Evolutionary conservation across 495 filamentous ascomycete genomes (phyloP), one percentile per base, ranked within the genome.

Genomic region (Aspergillus nanangensis): DNA sequence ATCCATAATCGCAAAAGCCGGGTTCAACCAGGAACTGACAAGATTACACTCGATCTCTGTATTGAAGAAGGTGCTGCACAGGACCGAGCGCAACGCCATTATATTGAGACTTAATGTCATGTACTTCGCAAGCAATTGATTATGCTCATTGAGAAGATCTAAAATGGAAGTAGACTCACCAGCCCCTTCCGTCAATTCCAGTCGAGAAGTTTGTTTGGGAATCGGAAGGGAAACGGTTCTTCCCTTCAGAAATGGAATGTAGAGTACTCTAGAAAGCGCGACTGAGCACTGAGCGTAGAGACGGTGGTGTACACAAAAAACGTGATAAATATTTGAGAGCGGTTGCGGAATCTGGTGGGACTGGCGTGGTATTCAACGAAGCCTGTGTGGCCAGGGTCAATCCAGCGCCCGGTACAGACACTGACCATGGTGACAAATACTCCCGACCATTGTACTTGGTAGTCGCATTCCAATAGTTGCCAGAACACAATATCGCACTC

Each of bases 1-100:
- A 35, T 57, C 33, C 17, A 56, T 14, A 24, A 59, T 20, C 8
- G 59, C 55, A 52, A 65, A 61, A 18, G 53, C 53, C 8, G 62
- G 55, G 25, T 61, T 66, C 5, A 62, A 41, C 63, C 60, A 66
- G 13, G 60, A 50, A 50, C 55, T 62, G 48, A 57, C 58, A 27
- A 66, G 51, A 21, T 63, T 63, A 42, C 60, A 66, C 18, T 56
- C 51, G 34, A 63, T 51, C 17, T 56, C 50, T 22, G 45, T 0
- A 29, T 60, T 55, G 47, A 63, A 66, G 42, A 63, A 61, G 21
- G 57, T 63, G 41, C 55, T 55, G 25, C 7, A 41, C 7, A 66
- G 53, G 2, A 63, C 34, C 47, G 57, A 63, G 18, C 57, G 55
- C 14, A 66, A 11, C 10, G 60, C 60, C 57, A 51, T 60, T 10